Evolutionary conservation across 495 filamentous ascomycete species (phyloP), one percentile per base, ranked within the genome.

Genomic region (Penicillium psychrofluorescens): DNA sequence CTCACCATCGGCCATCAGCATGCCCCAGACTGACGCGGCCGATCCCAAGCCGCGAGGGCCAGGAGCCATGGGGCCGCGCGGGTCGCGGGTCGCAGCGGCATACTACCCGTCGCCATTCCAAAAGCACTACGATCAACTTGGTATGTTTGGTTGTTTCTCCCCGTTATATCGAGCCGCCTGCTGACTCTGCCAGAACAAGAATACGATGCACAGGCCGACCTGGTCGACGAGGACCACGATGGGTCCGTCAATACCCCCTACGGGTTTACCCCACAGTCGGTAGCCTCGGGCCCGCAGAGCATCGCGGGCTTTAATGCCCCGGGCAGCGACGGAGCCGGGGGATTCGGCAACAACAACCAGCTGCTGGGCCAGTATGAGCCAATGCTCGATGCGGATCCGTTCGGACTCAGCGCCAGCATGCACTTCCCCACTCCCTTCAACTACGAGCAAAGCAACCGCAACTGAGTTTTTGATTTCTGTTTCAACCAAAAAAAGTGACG

Each of bases 111-210:
- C 88, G 43, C 80, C 85, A 15, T 95, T 95, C 63, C 87, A 95
- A 61, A 89, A 84, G 63, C 92, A 97, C 70, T 88, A 91, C 64
- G 86, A 95, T 67, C 90, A 96, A 76, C 84, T 98, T 72, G 92
- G 92, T 87, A 90, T 86, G 91, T 74, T 11, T 29, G 7, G 11
- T 22, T 9, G 13, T 29, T n/a, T 1, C 4, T 12, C 11, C 11
- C 15, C 28, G 11, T 31, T 6, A 1, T 22, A 22, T 22, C 12
- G 12, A 7, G 2, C 13, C 14, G 15, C 31, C 29, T 22, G 40
- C 34, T 48, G 29, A 42, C 27, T 7, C 82, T 77, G 28, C 29
- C 78, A 98, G 92, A 97, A 75, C 91, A 95, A 77, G 92, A 98
- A 75, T 97, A 97, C 74, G 92, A 98, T 67, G 89, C 92, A 43